phyloP scores from a whole-genome alignment of 768 basidiomycete genomes.

The Leccinum subgranulosum region DNA sequence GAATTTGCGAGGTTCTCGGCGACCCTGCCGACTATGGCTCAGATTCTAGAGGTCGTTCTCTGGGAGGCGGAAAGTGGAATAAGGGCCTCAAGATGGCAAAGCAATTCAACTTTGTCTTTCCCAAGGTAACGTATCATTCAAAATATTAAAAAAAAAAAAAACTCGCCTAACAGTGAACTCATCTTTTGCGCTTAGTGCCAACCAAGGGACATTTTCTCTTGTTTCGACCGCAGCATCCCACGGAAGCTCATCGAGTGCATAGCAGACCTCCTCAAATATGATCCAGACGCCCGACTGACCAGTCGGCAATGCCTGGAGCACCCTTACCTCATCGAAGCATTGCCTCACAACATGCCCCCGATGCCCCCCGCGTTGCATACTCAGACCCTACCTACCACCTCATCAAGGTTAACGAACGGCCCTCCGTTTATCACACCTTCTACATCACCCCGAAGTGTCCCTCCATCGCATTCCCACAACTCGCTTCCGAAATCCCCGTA shows the following conservation, averaged over 20 bases:
- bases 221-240: slow-evolving; percentile 80
- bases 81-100: slow-evolving; percentile 86
- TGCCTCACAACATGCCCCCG: slow-evolving; percentile 62
- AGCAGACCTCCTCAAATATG: slow-evolving; percentile 86
- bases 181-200: slow-evolving; percentile 42
- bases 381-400: slow-evolving; percentile 35
- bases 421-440: slow-evolving; percentile 39
- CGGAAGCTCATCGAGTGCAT: slow-evolving; percentile 87
- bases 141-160: background rate
- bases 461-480: slow-evolving; percentile 51
- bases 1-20: slow-evolving; percentile 91
- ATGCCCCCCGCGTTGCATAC: slow-evolving; percentile 51
- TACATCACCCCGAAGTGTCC: slow-evolving; percentile 41
- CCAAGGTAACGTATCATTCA: slow-evolving; percentile 56
- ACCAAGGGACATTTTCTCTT: slow-evolving; percentile 63
- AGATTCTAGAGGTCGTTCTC: slow-evolving; percentile 60
- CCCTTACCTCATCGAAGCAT: slow-evolving; percentile 81
- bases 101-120: slow-evolving; percentile 82
- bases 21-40: slow-evolving; percentile 85
- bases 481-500: slow-evolving; percentile 38
- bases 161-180: background rate
- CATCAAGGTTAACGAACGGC: slow-evolving; percentile 37
- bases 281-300: slow-evolving; percentile 83
- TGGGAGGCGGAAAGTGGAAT: slow-evolving; percentile 89
- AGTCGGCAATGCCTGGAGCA: slow-evolving; percentile 86